Evolutionary conservation across 2,329 filamentous ascomycete species (phyloP), one percentile per base, ranked within the genome.

Genomic region (Neopestalotiopsis rosae): DNA sequence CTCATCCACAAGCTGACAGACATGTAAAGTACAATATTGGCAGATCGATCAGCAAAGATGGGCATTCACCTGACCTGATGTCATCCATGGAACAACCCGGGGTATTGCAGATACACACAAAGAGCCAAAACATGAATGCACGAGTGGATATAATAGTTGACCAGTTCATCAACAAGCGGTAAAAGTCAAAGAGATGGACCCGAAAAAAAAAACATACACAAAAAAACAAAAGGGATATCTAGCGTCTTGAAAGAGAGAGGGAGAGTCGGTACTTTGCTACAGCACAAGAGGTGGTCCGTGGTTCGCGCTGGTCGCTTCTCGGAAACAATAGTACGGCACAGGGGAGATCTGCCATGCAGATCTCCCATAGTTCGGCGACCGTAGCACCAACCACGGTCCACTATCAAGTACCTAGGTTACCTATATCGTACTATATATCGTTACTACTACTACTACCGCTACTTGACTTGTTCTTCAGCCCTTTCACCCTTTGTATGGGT

Each of bases 351-450:
- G 45, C 45, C 45, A 52, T 52, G 45, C 45, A 52, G 45, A 52
- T 52, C 45, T 52, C 40, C 66, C 66, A 67, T 67, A 52, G 59
- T 63, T 57, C 66, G 58, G 59, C 59, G 45, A 63, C 66, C 65
- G 34, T 20, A 67, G 65, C 58, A 61, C 58, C 45, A 38, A 42
- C 64, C 56, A 66, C 30, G 24, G 24, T 28, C 24, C 24, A 28
- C 57, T 10, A 38, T 10, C 34, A 7, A 9, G 34, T 38, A 38
- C 34, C 34, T 38, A n/a, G n/a, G n/a, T n/a, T n/a, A 7, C 10
- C 34, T 38, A 6, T 38, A 38, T 10, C 34, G 24, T 28, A 28
- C 24, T 28, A 28, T 28, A 28, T 28, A 28, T 28, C 24, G 24
- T 28, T 28, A 28, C 24, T 28, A 28, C 24, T 49, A 14, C 42